These are phyloP conservation scores for Phialophora macrospora DNA, from an alignment of 2,329 filamentous ascomycete genomes.

Conservation along the genomic window DNA sequence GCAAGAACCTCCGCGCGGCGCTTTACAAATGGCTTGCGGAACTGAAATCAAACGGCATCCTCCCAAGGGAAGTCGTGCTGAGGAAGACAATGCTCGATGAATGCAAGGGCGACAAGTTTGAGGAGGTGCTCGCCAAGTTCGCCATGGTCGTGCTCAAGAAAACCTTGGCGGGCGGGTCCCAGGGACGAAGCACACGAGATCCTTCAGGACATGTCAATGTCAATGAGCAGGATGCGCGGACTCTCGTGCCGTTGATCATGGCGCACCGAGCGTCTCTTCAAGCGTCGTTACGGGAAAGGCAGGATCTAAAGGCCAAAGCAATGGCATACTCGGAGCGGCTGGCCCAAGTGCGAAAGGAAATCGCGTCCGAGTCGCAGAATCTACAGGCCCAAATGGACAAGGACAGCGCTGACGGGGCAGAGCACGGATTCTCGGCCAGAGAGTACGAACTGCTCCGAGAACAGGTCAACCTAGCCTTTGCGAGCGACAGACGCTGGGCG, in stretches of 20 bases:
- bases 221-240: conserved; percentile 42
- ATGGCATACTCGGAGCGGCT: not conserved
- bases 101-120: conserved; percentile 87
- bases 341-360: conserved; percentile 3
- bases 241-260: conserved; percentile 68
- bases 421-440: not conserved
- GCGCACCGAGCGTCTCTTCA: conserved; percentile 72
- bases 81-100: conserved; percentile 97
- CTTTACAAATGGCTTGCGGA: conserved; percentile 81
- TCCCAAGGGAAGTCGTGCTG: conserved; percentile 78
- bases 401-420: not conserved
- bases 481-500: conserved; percentile 24
- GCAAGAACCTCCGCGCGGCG: conserved; percentile 83
- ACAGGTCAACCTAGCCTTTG: conserved; percentile 24
- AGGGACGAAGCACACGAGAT: not conserved
- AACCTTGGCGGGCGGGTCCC: conserved; percentile 9
- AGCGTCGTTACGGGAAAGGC: conserved; percentile 38
- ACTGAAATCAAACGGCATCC: conserved; percentile 81
- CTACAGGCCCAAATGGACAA: not conserved
- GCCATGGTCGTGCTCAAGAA: conserved; percentile 82
- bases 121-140: conserved; percentile 82
- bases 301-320: conserved; percentile 15
- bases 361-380: not conserved
- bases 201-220: not conserved
- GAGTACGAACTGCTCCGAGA: conserved; percentile 17